Evolutionary conservation across 768 basidiomycete genomes (phyloP).

Genomic region (Mycena alexandri): DNA sequence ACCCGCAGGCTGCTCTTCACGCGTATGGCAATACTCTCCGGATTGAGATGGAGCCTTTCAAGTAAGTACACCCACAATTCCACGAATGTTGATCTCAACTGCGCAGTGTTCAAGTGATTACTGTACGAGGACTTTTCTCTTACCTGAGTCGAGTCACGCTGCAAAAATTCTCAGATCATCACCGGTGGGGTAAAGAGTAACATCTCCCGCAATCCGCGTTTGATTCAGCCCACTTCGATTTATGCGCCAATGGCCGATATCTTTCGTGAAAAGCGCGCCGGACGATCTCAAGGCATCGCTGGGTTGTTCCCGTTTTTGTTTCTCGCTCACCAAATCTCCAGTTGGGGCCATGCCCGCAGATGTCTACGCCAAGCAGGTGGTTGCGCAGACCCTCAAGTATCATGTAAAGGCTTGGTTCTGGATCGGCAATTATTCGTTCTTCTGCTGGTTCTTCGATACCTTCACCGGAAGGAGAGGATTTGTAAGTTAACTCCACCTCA

Average conservation of each 20-base stretch:
- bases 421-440: constrained; percentile 31
- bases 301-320: background rate
- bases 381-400: constrained; percentile 35
- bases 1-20: constrained; percentile 44
- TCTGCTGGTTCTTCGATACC: constrained; percentile 38
- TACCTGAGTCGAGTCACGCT: background rate
- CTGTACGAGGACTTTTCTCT: background rate
- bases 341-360: constrained; percentile 35
- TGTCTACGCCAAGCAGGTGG: constrained; percentile 36
- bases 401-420: constrained; percentile 38
- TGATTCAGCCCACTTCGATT: constrained; percentile 35
- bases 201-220: constrained; percentile 13
- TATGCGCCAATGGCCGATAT: constrained; percentile 39
- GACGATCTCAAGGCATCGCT: constrained; percentile 32
- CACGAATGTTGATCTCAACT: background rate
- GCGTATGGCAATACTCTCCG: constrained; percentile 48
- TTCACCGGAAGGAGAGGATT: constrained; percentile 35
- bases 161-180: constrained; percentile 28
- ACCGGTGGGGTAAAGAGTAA: constrained; percentile 41
- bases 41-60: constrained; percentile 50
- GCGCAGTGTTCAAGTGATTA: constrained; percentile 23
- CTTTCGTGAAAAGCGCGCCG: constrained; percentile 27
- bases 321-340: constrained; percentile 1
- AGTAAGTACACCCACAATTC: constrained; percentile 25
- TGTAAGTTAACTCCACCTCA: constrained; percentile 21